Evolutionary conservation across 2,329 filamentous ascomycete species (phyloP), one percentile per base, ranked within the genome.

Genomic region (Lachnellula hyalina): DNA sequence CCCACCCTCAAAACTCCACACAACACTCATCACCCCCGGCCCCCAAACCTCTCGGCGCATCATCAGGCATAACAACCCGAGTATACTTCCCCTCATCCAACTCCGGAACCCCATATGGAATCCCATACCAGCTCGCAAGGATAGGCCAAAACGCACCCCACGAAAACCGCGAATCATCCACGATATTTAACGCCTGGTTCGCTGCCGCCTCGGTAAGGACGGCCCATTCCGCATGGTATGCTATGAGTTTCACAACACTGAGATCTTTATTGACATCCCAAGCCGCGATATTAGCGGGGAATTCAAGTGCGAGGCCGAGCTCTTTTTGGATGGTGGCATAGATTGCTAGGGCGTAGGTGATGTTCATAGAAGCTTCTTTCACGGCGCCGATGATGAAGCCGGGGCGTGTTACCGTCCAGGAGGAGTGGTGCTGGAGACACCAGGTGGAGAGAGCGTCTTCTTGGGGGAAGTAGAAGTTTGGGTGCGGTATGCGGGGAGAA

Each of bases 111-210:
- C 23, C 46, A 21, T 49, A 49, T 12, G 15, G n/a, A 41, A 61
- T 49, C 1, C 54, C 58, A 54, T 59, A 74, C 5, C 69, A 67
- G 5, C 52, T 52, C 0, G 71, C 73, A 0, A 75, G 48, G n/a
- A 68, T 66, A 0, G 73, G 73, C 73, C 73, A 76, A 47, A 74
- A 62, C 21, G 67, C 69, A 32, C 71, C 70, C 63, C 69, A 75
- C 0, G 66, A 66, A 46, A 73, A 64, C 7, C 66, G 64, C 32
- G 73, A 70, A 6, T 72, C 72, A 40, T 75, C 74, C 17, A 68
- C 65, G 23, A 73, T 67, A 47, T 75, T 76, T 63, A 76, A 74
- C 5, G 67, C 67, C n/a, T 76, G 53, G 47, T 75, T 72, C 5
- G 61, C 66, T 1, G 57, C 55, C 14, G 32, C 49, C 5, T 49